Evolutionary conservation across 1,284 basidiomycete genomes (phyloP), one percentile per base, ranked within the genome.

Genomic region (Tremellales sp.): DNA sequence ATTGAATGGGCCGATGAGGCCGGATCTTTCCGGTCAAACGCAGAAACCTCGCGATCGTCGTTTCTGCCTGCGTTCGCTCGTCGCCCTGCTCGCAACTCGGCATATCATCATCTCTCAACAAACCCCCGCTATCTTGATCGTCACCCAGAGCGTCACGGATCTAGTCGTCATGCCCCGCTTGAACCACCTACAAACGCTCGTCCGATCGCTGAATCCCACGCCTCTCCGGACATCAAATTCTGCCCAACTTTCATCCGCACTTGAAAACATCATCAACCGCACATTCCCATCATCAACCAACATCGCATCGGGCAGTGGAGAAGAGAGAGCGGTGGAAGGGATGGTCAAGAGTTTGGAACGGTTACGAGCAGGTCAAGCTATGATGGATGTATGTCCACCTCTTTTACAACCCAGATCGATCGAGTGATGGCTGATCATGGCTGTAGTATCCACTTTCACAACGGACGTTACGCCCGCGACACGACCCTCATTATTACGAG

Each of bases 401-500:
- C 21, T 25, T 15, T 33, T 33, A 4, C 13, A 19, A 19, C 15
- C 3, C 17, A 21, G 25, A 41, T 40, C 44, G 33, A 27, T 3
- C 17, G 12, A 35, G 40, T 41, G 10, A 39, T 8, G 19, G 21
- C 39, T 40, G 39, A 50, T 33, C 19, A 6, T 36, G 33, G 3
- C 22, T 21, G 4, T 51, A 72, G 70, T 70, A 60, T 46, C 70
- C 67, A n/a, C 41, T 68, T 3, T 53, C 61, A 4, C 22, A 31
- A 10, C 41, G 45, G 6, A 61, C 64, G n/a, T 48, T 68, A n/a
- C 46, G 53, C 54, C 70, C 70, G 8, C 44, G 56, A 17, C 62
- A 70, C 43, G 70, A 72, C 53, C 64, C 68, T 17, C 45, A 61
- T 40, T 67, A 65, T 51, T 72, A 69, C 56, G 59, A 59, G 21